phyloP scores from a whole-genome alignment of 495 filamentous ascomycete species.

The Symbiotaphrina buchneri region DNA sequence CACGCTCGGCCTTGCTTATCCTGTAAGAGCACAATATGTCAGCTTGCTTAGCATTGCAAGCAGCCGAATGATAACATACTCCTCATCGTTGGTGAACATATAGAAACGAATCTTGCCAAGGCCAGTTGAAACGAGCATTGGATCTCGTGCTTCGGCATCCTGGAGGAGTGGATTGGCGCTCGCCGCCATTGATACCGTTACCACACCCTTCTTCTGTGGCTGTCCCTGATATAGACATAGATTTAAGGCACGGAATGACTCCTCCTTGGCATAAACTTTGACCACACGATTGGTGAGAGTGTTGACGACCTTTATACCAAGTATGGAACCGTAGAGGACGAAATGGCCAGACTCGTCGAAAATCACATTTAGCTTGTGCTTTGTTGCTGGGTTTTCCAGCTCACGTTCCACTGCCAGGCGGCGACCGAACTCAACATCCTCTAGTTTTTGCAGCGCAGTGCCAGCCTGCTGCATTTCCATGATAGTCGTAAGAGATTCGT shows the following conservation, averaged over 20 bases:
- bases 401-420: conserved; percentile 76
- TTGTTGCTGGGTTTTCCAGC: conserved; percentile 43
- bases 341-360: conserved; percentile 96
- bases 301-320: conserved; percentile 86
- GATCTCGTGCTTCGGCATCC: conserved; percentile 80
- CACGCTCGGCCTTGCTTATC: conserved; percentile 64
- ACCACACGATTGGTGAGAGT: conserved; percentile 79
- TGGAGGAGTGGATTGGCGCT: conserved; percentile 80
- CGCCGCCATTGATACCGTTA: conserved; percentile 95
- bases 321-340: conserved; percentile 77
- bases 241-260: conserved; percentile 62
- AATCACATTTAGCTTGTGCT: conserved; percentile 56
- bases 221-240: conserved; percentile 88
- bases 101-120: conserved; percentile 88
- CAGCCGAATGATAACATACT: conserved; percentile 10
- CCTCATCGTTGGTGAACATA: conserved; percentile 83
- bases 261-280: conserved; percentile 71
- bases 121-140: conserved; percentile 67
- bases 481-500: conserved; percentile 71
- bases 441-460: conserved; percentile 52
- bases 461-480: conserved; percentile 90
- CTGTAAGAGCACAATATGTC: not conserved
- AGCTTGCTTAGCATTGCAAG: conserved; percentile 8
- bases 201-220: conserved; percentile 72
- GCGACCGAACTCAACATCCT: conserved; percentile 80